Base-by-base conservation (phyloP, 768 basidiomycete species). In the Favolaschia claudopus region DNA sequence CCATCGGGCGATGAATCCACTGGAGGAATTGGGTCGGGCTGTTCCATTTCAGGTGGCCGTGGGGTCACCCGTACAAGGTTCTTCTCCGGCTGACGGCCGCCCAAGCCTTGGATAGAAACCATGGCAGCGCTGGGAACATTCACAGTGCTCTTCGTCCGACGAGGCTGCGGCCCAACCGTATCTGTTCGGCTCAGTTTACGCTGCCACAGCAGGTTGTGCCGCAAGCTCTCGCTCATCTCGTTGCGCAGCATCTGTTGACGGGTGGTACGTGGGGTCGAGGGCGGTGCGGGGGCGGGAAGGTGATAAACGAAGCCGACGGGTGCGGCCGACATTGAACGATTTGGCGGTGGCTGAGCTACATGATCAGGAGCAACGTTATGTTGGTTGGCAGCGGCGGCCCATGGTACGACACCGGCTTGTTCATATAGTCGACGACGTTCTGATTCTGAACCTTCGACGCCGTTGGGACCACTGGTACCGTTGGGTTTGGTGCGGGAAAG, bases 231-330 rank as follows among this genome's bases (percentile, higher is more conserved):
- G 29, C 90, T 89, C 69, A 96, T 78, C 73, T 96, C 95, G 5
- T 88, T 89, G 53, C 87, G 81, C 42, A 96, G 79, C 92, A 96
- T 96, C 64, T 85, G 82, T 46, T 92, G 80, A 3, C 95, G 83
- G 3, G 93, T 95, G 38, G 95, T 93, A 32, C 91, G 86, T 0
- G 95, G 95, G 1, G 92, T 93, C 64, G 89, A 89, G 3, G 92
- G 91, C 17, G 84, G 77, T 0, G 80, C 75, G 29, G 84, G 77
- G 4, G 82, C 79, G 0, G 92, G 92, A 24, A 93, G 81, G 66
- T 91, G 90, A 74, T 92, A 91, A 7, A 91, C 88, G 70, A 81
- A 83, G 8, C 79, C 80, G 3, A 91, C 72, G 1, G 87, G 84
- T 45, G 88, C 87, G 2, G 90, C 86, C 7, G 81, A 74, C 1